Evolutionary conservation across 441 rosid genomes (phyloP).

Genomic region (Gossypium davidsonii): DNA sequence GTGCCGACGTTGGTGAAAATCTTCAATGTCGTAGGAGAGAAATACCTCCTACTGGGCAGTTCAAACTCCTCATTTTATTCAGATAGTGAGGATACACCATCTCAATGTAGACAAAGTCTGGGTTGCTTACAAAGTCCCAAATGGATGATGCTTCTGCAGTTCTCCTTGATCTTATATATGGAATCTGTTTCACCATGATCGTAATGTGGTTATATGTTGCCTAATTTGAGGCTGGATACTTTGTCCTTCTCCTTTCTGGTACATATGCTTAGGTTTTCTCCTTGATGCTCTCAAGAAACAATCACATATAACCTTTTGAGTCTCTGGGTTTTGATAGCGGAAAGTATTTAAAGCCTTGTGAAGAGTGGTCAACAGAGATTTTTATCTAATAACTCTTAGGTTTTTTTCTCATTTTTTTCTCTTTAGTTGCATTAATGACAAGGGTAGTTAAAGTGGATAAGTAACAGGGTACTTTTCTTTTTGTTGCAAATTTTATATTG

Average conservation of each 20-base stretch:
- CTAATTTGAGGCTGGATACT: neutral
- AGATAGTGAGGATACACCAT: too few species aligned
- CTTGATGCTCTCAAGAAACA: neutral
- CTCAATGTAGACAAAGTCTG: too few species aligned
- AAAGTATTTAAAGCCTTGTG: neutral
- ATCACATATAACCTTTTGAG: neutral
- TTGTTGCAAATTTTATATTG: conserved; percentile 2
- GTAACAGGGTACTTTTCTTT: neutral
- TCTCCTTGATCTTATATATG: neutral
- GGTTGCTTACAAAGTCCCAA: neutral
- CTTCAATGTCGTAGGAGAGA: too few species aligned
- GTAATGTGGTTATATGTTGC: too few species aligned
- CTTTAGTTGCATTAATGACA: neutral
- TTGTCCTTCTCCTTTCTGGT: neutral
- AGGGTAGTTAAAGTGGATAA: neutral
- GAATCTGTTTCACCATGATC: neutral
- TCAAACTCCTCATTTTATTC: too few species aligned
- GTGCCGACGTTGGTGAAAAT: too few species aligned
- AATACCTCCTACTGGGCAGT: too few species aligned
- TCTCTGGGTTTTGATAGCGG: neutral
- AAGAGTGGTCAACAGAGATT: neutral
- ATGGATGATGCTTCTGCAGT: neutral
- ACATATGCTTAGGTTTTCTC: neutral
- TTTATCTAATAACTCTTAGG: conserved; percentile 1
- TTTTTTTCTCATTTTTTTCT: neutral